Base-by-base conservation (phyloP, 768 basidiomycete genomes). In the Rhizopogon vulgaris region DNA sequence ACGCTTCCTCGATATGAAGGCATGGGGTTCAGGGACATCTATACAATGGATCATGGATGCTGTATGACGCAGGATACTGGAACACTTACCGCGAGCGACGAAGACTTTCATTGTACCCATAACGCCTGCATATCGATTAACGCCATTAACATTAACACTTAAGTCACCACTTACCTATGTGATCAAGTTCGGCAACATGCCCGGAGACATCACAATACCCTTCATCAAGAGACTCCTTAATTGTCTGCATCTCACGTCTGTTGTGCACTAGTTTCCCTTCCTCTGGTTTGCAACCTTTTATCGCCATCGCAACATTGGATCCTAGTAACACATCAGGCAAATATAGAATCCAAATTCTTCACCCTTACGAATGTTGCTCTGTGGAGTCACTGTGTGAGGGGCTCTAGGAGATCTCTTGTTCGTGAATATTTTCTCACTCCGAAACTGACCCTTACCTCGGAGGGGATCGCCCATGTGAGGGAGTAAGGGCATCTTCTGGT, bases 181-280 rank as follows among this genome's bases (percentile, higher is more conserved):
- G 65, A 30, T 71, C 75, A 49, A 92, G 67, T 61, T 89, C 78
- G 7, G 78, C 79, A 15, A 73, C 73, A 40, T 77, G 72, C 1
- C 85, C 88, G 46, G 83, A 84, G 11, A 84, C 68, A 65, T 93
- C 90, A 56, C 90, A 92, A 60, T 92, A 93, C 3, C 87, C 85
- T 55, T 90, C 87, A 55, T 88, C 74, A n/a, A 87, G 61, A 7
- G 82, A 82, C 61, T 90, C 89, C 57, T 79, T 85, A 30, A 94
- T 79, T 43, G 75, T 71, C 53, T 80, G 78, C 84, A 90, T 85
- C 38, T 80, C 73, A 61, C 84, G 74, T 41, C 80, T 70, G 61
- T 87, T 89, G 46, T 73, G 74, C 9, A 93, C 61, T 14, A 87
- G 60, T 47, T 79, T 75, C 6, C 76, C 74, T 22, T 77, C 78